A percentile compares a stretch with the other conserved stretches of the same genome.
Conservation (phyloP, 2,329 filamentous ascomycete species). For the Coccinonectria pachysandricola region DNA sequence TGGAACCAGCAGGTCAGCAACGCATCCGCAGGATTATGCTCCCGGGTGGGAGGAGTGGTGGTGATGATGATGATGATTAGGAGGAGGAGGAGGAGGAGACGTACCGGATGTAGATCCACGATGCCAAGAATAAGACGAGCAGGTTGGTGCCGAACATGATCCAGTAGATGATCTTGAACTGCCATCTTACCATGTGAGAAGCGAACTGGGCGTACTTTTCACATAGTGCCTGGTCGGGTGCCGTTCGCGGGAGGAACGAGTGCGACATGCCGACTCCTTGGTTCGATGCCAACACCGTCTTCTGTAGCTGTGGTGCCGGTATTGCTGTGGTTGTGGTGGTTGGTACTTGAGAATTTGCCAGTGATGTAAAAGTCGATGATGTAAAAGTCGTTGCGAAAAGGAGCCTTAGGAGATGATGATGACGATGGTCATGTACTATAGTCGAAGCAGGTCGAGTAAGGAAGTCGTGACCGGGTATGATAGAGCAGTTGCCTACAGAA, state of each 20-base stretch:
- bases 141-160: constrained; percentile 33
- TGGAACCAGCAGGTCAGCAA: constrained; percentile 2
- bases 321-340: too few species aligned
- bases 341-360: too few species aligned
- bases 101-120: constrained; percentile 31
- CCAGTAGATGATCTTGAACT: constrained; percentile 39
- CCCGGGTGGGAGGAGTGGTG: not conserved
- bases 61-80: constrained; percentile 37
- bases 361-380: too few species aligned
- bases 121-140: constrained; percentile 32
- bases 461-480: too few species aligned
- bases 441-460: too few species aligned
- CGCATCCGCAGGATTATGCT: constrained; percentile 3
- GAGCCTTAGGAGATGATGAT: too few species aligned
- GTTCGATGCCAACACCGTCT: constrained; percentile 10
- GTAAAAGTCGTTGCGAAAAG: too few species aligned
- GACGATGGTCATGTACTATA: too few species aligned
- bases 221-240: constrained; percentile 21
- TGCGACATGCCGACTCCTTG: too few species aligned
- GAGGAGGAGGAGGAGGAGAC: constrained; percentile 33
- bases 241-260: constrained; percentile 11
- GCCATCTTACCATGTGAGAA: constrained; percentile 27
- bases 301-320: constrained; percentile 1
- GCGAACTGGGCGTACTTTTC: constrained; percentile 34
- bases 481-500: too few species aligned